A percentile compares a stretch with the other conserved stretches of the same genome.
phyloP scores from a whole-genome alignment of 306 rosid genomes.

The Potentilla sterilis region DNA sequence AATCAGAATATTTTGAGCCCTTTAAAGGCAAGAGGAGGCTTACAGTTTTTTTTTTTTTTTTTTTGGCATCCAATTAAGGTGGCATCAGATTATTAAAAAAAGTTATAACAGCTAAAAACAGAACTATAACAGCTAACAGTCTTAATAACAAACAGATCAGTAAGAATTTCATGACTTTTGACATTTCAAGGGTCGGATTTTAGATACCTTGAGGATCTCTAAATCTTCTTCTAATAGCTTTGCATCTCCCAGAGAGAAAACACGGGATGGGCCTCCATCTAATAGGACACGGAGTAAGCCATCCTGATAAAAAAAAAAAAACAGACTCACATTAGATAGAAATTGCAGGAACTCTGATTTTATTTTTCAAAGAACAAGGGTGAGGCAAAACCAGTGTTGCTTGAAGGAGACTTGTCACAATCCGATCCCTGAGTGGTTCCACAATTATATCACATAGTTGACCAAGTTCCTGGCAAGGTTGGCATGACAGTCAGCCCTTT shows the following conservation, averaged over 20 bases:
- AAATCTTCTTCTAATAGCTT: conserved; percentile 90
- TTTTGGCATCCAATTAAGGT: background rate
- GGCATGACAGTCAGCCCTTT: conserved; percentile 14
- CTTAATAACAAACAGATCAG: background rate
- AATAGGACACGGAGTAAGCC: conserved; percentile 87
- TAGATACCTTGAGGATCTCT: conserved; percentile 79
- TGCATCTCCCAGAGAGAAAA: conserved; percentile 63
- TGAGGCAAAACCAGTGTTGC: conserved; percentile 74
- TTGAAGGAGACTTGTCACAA: conserved; percentile 98
- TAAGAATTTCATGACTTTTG: background rate
- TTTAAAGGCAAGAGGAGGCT: background rate
- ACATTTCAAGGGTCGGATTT: conserved; percentile 20
- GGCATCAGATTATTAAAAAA: too few species aligned
- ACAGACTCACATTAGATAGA: conserved; percentile 2
- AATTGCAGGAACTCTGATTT: conserved; percentile 8
- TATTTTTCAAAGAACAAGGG: conserved; percentile 21
- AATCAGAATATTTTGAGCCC: background rate
- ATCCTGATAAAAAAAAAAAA: conserved; percentile 54
- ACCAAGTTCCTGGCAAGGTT: conserved; percentile 68
- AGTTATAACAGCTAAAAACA: background rate
- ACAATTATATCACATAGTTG: conserved; percentile 83
- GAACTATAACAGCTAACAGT: background rate
- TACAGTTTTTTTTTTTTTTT: background rate
- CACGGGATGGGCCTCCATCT: conserved; percentile 88
- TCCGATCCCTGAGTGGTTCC: conserved; percentile 94